Evolutionary conservation across 495 filamentous ascomycete species (phyloP).

Genomic region (Neurospora pannonica): DNA sequence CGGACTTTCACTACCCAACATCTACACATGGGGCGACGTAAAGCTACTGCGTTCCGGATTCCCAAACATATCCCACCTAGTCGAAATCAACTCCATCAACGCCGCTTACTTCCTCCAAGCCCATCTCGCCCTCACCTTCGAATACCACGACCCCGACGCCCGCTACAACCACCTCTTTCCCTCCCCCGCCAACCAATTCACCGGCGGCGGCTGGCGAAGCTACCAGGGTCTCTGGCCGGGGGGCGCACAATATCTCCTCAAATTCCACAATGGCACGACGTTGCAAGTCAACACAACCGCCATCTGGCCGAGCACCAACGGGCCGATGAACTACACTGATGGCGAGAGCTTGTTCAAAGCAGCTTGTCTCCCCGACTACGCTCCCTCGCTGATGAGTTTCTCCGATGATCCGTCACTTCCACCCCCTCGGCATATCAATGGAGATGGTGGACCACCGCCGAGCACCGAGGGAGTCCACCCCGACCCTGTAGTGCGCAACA

Average conservation of each 20-base stretch:
- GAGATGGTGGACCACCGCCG: not conserved
- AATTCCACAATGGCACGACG: conserved; percentile 10
- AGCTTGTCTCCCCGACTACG: not conserved
- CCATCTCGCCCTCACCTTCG: not conserved
- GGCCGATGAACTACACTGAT: not conserved
- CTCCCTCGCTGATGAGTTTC: not conserved
- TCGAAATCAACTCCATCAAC: not conserved
- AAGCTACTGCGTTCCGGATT: not conserved
- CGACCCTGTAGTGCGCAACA: fast-evolving
- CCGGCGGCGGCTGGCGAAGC: not conserved
- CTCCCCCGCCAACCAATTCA: not conserved
- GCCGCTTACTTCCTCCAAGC: not conserved
- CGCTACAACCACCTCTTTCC: conserved; percentile 9
- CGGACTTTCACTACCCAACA: not conserved
- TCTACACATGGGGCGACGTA: not conserved
- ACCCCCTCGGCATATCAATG: not conserved
- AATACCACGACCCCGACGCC: not conserved
- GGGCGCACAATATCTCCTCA: not conserved
- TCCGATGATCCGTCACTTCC: not conserved
- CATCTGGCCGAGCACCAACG: not conserved
- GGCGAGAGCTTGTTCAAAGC: not conserved
- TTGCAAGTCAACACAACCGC: conserved; percentile 3
- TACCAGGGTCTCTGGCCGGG: not conserved
- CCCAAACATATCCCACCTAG: not conserved
- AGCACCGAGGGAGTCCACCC: not conserved